These are phyloP conservation scores for Puccinellia tenuiflora DNA, from an alignment of 176 grass and related monocot genomes.

Conservation along the genomic window DNA sequence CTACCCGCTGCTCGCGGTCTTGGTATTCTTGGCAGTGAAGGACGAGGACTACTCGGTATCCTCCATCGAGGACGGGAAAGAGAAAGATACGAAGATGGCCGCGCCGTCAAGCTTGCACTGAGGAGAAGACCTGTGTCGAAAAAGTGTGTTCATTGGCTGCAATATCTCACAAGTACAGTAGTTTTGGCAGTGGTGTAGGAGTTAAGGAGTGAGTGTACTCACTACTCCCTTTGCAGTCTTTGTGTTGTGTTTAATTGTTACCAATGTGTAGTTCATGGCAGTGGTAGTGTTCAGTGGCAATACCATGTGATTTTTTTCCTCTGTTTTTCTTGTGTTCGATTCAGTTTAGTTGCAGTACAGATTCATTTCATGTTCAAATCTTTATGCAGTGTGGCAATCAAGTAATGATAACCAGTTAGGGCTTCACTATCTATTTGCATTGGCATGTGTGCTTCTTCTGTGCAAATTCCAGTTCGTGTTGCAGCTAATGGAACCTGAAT, in stretches of 20 bases:
- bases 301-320: not conserved
- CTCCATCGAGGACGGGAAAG: slow-evolving; percentile 24
- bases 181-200: not conserved
- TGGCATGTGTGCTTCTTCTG: no score
- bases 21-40: slow-evolving; percentile 71
- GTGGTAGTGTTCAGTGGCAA: not conserved
- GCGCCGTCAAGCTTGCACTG: slow-evolving; percentile 28
- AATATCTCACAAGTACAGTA: not conserved
- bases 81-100: not conserved
- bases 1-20: slow-evolving; percentile 61
- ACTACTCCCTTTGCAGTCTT: not conserved
- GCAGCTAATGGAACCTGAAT: no score
- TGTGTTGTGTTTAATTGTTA: not conserved
- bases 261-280: not conserved
- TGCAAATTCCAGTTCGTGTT: no score
- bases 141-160: not conserved
- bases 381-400: not conserved
- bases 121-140: not conserved
- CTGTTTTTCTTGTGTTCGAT: not conserved
- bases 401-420: no score
- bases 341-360: no score
- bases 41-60: slow-evolving; percentile 32
- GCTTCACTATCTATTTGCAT: no score
- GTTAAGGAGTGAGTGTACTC: no score
- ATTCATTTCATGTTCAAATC: not conserved